Conservation (phyloP, 2,329 filamentous ascomycete genomes). For the Botryotinia globosa region DNA sequence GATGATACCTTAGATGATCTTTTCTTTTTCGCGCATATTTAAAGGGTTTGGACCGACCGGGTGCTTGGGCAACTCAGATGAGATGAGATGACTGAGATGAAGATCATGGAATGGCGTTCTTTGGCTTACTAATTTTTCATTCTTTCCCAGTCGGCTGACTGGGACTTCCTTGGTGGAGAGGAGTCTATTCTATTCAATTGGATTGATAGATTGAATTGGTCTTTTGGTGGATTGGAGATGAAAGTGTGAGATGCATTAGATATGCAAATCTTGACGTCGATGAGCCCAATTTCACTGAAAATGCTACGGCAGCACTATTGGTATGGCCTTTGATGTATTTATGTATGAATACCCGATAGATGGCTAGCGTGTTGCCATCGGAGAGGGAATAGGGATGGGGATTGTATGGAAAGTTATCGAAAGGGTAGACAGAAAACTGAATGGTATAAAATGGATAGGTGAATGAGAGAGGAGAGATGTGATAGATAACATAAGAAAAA, state of each 20-base stretch:
- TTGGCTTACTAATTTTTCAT: slow-evolving; percentile 1
- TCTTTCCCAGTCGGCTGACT: neutral
- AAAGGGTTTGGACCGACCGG: neutral
- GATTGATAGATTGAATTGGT: neutral
- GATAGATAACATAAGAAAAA: neutral
- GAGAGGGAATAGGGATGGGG: neutral
- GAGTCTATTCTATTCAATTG: neutral
- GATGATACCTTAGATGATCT: neutral
- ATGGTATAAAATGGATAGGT: neutral
- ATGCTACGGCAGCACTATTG: neutral
- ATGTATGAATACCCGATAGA: slow-evolving; percentile 1
- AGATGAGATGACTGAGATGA: slow-evolving; percentile 9
- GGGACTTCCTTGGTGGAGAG: neutral
- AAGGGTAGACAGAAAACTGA: neutral
- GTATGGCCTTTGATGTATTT: neutral
- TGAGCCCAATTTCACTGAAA: neutral
- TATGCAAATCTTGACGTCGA: neutral
- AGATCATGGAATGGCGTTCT: slow-evolving; percentile 11
- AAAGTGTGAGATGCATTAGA: neutral
- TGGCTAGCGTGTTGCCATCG: neutral
- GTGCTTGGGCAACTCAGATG: neutral
- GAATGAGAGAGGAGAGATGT: neutral
- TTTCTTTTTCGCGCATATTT: neutral
- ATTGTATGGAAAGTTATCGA: neutral
- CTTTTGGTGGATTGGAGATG: neutral